These are phyloP conservation scores for Comarum palustre DNA, from an alignment of 306 rosid genomes.

Conservation along the genomic window DNA sequence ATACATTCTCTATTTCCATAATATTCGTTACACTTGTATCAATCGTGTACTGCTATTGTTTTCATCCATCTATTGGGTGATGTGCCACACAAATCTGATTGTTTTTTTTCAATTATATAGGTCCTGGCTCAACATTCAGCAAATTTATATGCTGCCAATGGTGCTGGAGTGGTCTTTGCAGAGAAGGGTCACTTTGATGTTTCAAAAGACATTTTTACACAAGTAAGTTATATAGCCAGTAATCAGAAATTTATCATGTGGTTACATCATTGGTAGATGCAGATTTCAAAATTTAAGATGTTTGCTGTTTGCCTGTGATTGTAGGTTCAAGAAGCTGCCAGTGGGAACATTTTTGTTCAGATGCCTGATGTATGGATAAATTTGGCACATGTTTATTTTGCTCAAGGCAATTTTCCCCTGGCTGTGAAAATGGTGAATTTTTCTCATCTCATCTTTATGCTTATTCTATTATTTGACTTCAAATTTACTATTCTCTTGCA, in stretches of 20 bases:
- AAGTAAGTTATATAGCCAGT: slow-evolving; percentile 32
- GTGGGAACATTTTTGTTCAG: slow-evolving; percentile 97
- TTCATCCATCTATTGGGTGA: not conserved
- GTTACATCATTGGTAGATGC: slow-evolving; percentile 19
- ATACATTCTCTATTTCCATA: not conserved
- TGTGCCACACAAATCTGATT: not conserved
- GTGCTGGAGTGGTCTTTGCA: slow-evolving; percentile 92
- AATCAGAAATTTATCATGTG: not conserved
- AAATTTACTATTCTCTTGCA: slow-evolving; percentile 11
- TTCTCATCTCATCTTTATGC: not conserved
- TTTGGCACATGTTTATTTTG: slow-evolving; percentile 96
- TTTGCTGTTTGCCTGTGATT: slow-evolving; percentile 29
- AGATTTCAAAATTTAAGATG: slow-evolving; percentile 22
- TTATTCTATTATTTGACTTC: slow-evolving; percentile 19
- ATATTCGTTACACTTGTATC: not conserved
- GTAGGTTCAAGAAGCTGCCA: slow-evolving; percentile 99
- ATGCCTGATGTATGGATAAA: slow-evolving; percentile 99
- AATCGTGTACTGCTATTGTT: not conserved
- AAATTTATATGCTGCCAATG: slow-evolving; percentile 96
- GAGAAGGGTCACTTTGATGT: slow-evolving; percentile 99
- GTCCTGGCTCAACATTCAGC: slow-evolving; percentile 90
- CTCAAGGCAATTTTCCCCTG: slow-evolving; percentile 88
- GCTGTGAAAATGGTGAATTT: slow-evolving; percentile 89
- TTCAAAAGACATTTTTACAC: slow-evolving; percentile 86
- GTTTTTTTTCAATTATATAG: slow-evolving; percentile 25